Conservation (phyloP, 2,329 filamentous ascomycete species). For the Penicillium olsonii region DNA sequence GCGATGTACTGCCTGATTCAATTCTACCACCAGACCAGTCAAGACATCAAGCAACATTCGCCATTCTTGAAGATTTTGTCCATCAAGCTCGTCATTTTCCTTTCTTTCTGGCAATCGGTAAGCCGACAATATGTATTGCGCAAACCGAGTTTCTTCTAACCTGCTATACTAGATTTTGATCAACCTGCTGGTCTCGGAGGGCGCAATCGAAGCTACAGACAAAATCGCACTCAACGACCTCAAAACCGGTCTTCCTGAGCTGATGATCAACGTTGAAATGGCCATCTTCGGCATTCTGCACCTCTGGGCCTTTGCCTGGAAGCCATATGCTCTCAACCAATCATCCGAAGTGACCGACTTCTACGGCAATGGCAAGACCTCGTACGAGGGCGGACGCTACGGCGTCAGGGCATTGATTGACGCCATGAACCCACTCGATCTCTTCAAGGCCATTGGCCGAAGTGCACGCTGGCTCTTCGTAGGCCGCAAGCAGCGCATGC, state of each 20-base stretch:
- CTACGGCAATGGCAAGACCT: constrained; percentile 47
- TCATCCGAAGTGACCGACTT: constrained; percentile 45
- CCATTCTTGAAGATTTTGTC: constrained; percentile 80
- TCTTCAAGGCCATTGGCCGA: constrained; percentile 75
- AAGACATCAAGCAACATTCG: constrained; percentile 66
- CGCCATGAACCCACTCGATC: constrained; percentile 78
- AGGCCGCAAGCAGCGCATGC: constrained; percentile 58
- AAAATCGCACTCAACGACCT: constrained; percentile 72
- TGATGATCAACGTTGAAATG: constrained; percentile 84
- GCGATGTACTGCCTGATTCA: constrained; percentile 90
- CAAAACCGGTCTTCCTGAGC: constrained; percentile 75
- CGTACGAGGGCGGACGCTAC: constrained; percentile 65
- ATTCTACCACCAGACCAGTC: constrained; percentile 77
- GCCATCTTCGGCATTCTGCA: constrained; percentile 75
- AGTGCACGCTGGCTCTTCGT: constrained; percentile 80
- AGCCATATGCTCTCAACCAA: constrained; percentile 62
- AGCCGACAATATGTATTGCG: constrained; percentile 12
- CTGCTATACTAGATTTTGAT: constrained; percentile 53
- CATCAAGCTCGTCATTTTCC: constrained; percentile 89
- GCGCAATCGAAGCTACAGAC: constrained; percentile 63
- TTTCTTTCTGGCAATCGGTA: constrained; percentile 81
- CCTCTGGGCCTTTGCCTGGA: constrained; percentile 79
- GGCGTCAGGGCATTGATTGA: constrained; percentile 68
- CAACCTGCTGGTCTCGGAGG: constrained; percentile 61
- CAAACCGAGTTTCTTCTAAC: background rate